A percentile compares a stretch with the other conserved stretches of the same genome.
Conservation (phyloP, 495 filamentous ascomycete genomes). For the Neurospora sublineolata region DNA sequence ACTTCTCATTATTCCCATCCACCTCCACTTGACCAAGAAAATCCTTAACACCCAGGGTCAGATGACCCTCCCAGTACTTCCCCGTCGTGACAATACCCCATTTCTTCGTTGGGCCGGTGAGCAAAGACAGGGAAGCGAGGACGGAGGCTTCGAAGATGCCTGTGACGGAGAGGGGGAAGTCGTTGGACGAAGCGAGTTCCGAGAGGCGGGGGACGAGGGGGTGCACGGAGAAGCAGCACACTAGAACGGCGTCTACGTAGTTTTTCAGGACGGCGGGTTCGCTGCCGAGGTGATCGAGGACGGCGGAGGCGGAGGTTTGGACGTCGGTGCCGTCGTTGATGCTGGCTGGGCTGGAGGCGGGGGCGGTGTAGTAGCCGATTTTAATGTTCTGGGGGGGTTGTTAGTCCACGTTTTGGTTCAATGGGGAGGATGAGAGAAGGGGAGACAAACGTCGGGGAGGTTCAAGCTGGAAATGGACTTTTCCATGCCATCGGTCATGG, state of each 20-base stretch:
- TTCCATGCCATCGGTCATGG: constrained; percentile 70
- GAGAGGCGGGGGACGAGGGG: constrained; percentile 59
- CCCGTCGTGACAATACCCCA: constrained; percentile 93
- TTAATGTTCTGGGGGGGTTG: constrained; percentile 22
- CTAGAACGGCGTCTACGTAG: constrained; percentile 61
- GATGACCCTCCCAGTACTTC: constrained; percentile 63
- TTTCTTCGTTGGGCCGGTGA: constrained; percentile 29
- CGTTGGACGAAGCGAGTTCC: constrained; percentile 10
- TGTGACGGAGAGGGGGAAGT: constrained; percentile 38
- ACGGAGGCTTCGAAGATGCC: constrained; percentile 86
- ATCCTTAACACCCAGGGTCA: constrained; percentile 47
- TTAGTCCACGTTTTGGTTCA: not conserved
- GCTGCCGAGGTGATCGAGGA: constrained; percentile 38
- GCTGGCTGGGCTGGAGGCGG: constrained; percentile 32
- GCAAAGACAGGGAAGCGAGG: constrained; percentile 41
- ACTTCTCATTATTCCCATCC: constrained; percentile 28
- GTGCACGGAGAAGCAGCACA: constrained; percentile 85
- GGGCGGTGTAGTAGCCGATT: constrained; percentile 42
- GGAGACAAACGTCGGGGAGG: constrained; percentile 30
- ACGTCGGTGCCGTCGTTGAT: constrained; percentile 56
- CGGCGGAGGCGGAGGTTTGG: constrained; percentile 36
- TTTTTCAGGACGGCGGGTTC: constrained; percentile 23
- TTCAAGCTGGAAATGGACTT: constrained; percentile 48
- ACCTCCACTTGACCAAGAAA: constrained; percentile 37
- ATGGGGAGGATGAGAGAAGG: not conserved